A percentile compares a stretch with the other conserved stretches of the same genome.
These are phyloP conservation scores for Cordia subcordata DNA, from an alignment of 257 asterid species.

Conservation along the genomic window DNA sequence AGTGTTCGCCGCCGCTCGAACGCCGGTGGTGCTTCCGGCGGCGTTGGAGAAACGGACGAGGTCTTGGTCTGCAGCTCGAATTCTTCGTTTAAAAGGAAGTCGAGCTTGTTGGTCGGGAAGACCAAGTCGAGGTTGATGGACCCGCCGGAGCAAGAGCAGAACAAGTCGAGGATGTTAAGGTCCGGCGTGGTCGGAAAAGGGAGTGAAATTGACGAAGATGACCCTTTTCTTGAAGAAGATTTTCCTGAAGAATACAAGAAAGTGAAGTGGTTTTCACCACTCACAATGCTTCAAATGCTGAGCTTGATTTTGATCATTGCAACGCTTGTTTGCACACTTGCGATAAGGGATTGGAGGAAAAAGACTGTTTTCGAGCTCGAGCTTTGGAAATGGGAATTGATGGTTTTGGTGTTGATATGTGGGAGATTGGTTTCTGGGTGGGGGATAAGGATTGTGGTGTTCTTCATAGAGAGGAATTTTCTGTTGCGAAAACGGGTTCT, in stretches of 20 bases:
- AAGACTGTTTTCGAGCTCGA: constrained; percentile 29
- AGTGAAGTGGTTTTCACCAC: constrained; percentile 40
- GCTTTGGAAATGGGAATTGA: constrained; percentile 83
- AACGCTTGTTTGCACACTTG: constrained; percentile 45
- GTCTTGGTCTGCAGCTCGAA: constrained; percentile 51
- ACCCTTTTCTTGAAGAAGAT: constrained; percentile 74
- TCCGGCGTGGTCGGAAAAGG: constrained; percentile 51
- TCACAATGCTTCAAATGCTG: constrained; percentile 49
- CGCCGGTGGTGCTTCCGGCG: constrained; percentile 12
- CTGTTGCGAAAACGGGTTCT: constrained; percentile 65
- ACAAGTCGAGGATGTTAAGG: constrained; percentile 29
- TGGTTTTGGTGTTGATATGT: constrained; percentile 70
- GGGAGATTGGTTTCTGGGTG: constrained; percentile 86
- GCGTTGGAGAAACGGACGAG: constrained; percentile 39
- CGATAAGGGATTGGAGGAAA: constrained; percentile 27
- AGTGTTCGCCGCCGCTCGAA: constrained; percentile 43
- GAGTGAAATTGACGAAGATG: constrained; percentile 71
- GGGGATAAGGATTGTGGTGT: constrained; percentile 60
- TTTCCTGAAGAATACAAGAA: constrained; percentile 68
- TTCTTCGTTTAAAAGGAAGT: constrained; percentile 46
- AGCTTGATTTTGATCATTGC: constrained; percentile 54
- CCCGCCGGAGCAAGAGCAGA: constrained; percentile 46
- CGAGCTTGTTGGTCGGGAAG: constrained; percentile 37
- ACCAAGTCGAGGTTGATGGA: constrained; percentile 66
- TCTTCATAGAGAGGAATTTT: constrained; percentile 62